A percentile compares a stretch with the other conserved stretches of the same genome.
phyloP scores from a whole-genome alignment of 257 asterid genomes.

The Penstemon barbatus region DNA sequence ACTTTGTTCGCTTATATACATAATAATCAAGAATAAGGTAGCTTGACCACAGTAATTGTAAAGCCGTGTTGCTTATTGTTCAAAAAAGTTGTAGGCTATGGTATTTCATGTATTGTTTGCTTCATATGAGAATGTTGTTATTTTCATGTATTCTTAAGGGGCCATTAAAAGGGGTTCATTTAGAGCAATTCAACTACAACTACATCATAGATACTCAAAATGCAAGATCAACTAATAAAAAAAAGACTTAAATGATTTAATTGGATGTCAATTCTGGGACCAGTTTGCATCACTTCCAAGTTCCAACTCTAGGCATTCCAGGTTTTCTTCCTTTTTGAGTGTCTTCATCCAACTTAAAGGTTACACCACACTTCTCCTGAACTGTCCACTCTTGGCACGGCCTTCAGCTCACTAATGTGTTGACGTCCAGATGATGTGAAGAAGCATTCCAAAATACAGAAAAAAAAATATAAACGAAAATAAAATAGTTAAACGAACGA shows the following conservation, averaged over 20 bases:
- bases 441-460: conserved; percentile 15
- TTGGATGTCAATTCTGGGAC: conserved; percentile 46
- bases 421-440: conserved; percentile 21
- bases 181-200: too few relatives aligned
- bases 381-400: conserved; percentile 73
- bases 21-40: too few relatives aligned
- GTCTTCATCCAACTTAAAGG: conserved; percentile 73
- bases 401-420: conserved; percentile 21
- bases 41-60: neutral
- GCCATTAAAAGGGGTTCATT: conserved; percentile 28
- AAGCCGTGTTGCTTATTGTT: neutral
- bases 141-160: neutral
- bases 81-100: neutral
- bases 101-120: too few relatives aligned
- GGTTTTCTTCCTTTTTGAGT: conserved; percentile 45
- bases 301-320: conserved; percentile 89
- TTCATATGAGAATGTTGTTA: too few relatives aligned
- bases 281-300: conserved; percentile 91
- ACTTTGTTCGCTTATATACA: too few relatives aligned
- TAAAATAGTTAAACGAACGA: too few relatives aligned
- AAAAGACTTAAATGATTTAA: conserved; percentile 18
- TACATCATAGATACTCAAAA: neutral
- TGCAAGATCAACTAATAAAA: conserved; percentile 32
- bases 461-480: neutral
- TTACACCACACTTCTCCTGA: conserved; percentile 83